Evolutionary conservation across 805 yeast genomes (phyloP).

Genomic region (Suhomyces vadensis): DNA sequence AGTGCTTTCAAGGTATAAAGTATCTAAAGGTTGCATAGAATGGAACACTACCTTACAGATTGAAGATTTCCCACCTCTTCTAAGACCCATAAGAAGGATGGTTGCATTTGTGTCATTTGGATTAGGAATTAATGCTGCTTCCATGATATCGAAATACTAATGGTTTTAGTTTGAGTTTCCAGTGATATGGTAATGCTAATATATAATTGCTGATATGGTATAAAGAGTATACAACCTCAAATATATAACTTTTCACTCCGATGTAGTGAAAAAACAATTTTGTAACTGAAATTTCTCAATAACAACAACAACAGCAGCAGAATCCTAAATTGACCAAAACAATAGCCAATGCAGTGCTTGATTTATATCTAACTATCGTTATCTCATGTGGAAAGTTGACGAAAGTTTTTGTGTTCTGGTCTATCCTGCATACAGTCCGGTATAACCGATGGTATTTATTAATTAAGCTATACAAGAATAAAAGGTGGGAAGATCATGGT

Average conservation of each 20-base stretch:
- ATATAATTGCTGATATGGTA: no score
- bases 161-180: no score
- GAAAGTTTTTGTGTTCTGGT: not conserved
- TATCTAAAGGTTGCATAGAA: conserved; percentile 93
- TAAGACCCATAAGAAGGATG: conserved; percentile 81
- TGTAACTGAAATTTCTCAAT: no score
- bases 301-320: no score
- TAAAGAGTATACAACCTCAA: no score
- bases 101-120: conserved; percentile 69
- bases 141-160: no score
- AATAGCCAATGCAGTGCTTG: not conserved
- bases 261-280: no score
- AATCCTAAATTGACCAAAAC: not conserved
- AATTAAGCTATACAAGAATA: conserved; percentile 1
- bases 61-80: conserved; percentile 91
- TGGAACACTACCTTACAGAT: conserved; percentile 95
- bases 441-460: not conserved
- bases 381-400: not conserved
- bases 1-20: conserved; percentile 86
- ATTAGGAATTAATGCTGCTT: conserved; percentile 23
- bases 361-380: not conserved
- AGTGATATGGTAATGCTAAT: no score
- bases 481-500: conserved; percentile 63
- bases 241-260: no score
- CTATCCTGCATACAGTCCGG: not conserved